phyloP scores from a whole-genome alignment of 306 rosid genomes.

The Acmispon strigosus region DNA sequence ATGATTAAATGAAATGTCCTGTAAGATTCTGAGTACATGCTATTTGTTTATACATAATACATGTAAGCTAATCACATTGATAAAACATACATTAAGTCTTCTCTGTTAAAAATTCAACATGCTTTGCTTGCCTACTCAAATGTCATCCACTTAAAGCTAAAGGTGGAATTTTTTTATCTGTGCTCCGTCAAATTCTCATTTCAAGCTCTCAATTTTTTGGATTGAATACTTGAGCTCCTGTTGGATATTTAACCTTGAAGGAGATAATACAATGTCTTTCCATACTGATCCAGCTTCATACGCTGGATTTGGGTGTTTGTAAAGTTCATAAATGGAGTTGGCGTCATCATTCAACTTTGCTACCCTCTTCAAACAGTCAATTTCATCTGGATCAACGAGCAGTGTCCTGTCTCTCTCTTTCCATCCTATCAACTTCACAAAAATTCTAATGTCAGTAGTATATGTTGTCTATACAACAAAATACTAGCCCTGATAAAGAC shows the following conservation, averaged over 20 bases:
- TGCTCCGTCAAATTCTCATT: conserved; percentile 25
- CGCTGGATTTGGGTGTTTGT: conserved; percentile 73
- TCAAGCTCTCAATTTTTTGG: conserved; percentile 55
- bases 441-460: conserved; percentile 17
- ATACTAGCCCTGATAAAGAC: background rate
- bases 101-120: background rate
- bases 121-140: background rate
- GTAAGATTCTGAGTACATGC: conserved; percentile 2
- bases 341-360: conserved; percentile 62
- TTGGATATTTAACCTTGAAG: conserved; percentile 81
- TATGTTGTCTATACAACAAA: background rate
- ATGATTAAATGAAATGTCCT: background rate
- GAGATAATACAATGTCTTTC: conserved; percentile 92
- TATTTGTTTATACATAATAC: conserved; percentile 25
- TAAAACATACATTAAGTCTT: conserved; percentile 20
- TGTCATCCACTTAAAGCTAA: background rate
- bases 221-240: conserved; percentile 87
- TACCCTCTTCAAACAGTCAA: conserved; percentile 71
- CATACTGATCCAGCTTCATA: conserved; percentile 70
- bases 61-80: conserved; percentile 9
- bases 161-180: background rate
- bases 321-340: conserved; percentile 66
- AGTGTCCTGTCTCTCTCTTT: conserved; percentile 81
- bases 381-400: conserved; percentile 87
- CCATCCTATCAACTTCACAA: conserved; percentile 82